Base-by-base conservation (phyloP, 2,329 filamentous ascomycete species). In the Chaetomiaceae sp. region DNA sequence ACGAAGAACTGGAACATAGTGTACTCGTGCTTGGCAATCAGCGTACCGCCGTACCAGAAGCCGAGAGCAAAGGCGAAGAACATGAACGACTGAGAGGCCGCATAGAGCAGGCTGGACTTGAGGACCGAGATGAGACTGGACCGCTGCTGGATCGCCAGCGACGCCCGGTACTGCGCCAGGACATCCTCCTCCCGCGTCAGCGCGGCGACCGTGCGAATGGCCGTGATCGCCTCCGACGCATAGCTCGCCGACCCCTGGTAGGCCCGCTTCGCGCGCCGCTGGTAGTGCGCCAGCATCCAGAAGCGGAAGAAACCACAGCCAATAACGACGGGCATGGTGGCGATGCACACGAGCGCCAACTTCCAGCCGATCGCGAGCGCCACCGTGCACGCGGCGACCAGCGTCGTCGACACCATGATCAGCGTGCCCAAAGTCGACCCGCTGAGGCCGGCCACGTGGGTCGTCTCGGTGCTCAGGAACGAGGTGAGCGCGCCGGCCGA, bases 201-300 rank as follows among this genome's bases (percentile, higher is more conserved):
- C 8, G 88, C 87, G 4, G 90, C 91, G 9, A 97, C 90, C 2
- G 93, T 97, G 42, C 91, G 85, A 56, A 97, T 96, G 6, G 90
- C 86, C 2, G 88, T 90, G 26, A 94, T 95, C 35, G 90, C 90
- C 66, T 98, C 93, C 38, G 90, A 93, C 10, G 93, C 93, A 61
- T 86, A 95, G 46, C 83, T 84, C 7, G 91, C 91, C 48, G 88
- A 91, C 47, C 76, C 71, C 60, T 88, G 77, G 62, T 97, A 90
- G 4, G 88, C 83, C 54, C 74, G 73, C 71, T 93, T 94, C 1
- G 88, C 83, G 19, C 86, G 84, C 30, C 75, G 75, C 68, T 87
- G 86, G 70, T 88, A 95, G 54, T 81, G 77, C 2, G 87, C 82
- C 22, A 69, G 56, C 54, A 69, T 61, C 59, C 81, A 90, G 68